Percentiles rank a stretch among this genome's conserved stretches.
Evolutionary conservation across 169 alveolate species (phyloP).

Genomic region (Plasmodium inui): DNA sequence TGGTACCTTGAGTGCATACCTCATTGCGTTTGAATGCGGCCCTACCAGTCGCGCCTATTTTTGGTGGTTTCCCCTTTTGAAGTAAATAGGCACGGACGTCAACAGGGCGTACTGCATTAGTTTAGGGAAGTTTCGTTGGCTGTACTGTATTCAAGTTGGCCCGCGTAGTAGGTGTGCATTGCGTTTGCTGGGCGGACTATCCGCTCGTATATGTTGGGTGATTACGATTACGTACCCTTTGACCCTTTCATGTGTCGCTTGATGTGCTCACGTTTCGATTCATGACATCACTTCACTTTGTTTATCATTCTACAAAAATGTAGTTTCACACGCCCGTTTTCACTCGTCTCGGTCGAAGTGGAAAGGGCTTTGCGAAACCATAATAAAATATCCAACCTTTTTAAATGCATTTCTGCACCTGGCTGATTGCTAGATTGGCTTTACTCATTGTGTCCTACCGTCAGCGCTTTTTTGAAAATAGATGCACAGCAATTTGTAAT

Average conservation of each 20-base stretch:
- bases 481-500: background rate
- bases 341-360: background rate
- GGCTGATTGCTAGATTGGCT: background rate
- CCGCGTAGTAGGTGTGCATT: background rate
- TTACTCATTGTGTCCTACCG: background rate
- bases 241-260: background rate
- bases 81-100: background rate
- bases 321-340: background rate
- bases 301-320: background rate
- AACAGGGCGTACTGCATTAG: background rate
- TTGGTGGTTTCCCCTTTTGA: background rate
- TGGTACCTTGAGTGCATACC: background rate
- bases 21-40: background rate
- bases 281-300: background rate
- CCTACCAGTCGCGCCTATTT: background rate
- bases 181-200: background rate
- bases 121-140: background rate
- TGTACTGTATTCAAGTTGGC: background rate
- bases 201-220: background rate
- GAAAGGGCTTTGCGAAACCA: background rate
- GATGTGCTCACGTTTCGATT: background rate
- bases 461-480: background rate
- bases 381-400: background rate
- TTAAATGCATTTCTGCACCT: background rate
- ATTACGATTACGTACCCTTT: background rate